Evolutionary conservation across 495 filamentous ascomycete species (phyloP).

Genomic region (Emericellopsis terricola): DNA sequence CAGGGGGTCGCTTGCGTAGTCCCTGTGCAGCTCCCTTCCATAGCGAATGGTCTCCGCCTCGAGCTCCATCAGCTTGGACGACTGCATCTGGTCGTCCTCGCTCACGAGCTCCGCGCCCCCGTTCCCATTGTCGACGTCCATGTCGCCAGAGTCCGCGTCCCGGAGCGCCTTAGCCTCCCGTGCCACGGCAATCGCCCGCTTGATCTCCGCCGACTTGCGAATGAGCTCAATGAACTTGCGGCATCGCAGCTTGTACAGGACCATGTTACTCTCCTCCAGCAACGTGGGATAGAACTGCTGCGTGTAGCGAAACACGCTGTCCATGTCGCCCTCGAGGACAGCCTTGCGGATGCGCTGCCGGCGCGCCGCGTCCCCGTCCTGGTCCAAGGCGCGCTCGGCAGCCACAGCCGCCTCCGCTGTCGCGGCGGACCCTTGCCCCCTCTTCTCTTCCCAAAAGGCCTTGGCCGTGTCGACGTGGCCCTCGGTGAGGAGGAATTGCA

Average conservation of each 20-base stretch:
- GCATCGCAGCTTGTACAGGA: slow-evolving; percentile 80
- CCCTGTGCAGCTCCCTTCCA: slow-evolving; percentile 56
- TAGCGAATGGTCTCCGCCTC: slow-evolving; percentile 54
- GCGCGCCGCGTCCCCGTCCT: slow-evolving; percentile 60
- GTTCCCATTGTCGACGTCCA: slow-evolving; percentile 45
- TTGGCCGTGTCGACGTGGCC: slow-evolving; percentile 91
- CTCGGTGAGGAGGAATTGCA: slow-evolving; percentile 86
- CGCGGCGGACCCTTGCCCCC: slow-evolving; percentile 47
- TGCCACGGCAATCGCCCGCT: slow-evolving; percentile 14
- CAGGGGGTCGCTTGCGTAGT: slow-evolving; percentile 55
- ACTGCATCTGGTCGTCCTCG: slow-evolving; percentile 26
- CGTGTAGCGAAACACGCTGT: slow-evolving; percentile 70
- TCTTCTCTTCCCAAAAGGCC: slow-evolving; percentile 74
- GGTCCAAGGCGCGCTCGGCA: slow-evolving; percentile 48
- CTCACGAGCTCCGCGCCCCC: slow-evolving; percentile 30
- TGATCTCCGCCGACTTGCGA: slow-evolving; percentile 53
- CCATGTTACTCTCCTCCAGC: slow-evolving; percentile 65
- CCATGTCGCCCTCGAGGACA: slow-evolving; percentile 86
- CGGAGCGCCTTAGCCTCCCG: slow-evolving; percentile 11
- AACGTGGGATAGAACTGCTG: slow-evolving; percentile 64
- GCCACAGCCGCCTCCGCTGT: slow-evolving; percentile 32
- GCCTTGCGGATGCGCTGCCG: slow-evolving; percentile 81
- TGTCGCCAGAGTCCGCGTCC: slow-evolving; percentile 53
- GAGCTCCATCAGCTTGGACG: slow-evolving; percentile 33
- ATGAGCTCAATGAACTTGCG: slow-evolving; percentile 96